Base-by-base conservation (phyloP, 495 filamentous ascomycete genomes). In the Sabuloglossum arenarium region DNA sequence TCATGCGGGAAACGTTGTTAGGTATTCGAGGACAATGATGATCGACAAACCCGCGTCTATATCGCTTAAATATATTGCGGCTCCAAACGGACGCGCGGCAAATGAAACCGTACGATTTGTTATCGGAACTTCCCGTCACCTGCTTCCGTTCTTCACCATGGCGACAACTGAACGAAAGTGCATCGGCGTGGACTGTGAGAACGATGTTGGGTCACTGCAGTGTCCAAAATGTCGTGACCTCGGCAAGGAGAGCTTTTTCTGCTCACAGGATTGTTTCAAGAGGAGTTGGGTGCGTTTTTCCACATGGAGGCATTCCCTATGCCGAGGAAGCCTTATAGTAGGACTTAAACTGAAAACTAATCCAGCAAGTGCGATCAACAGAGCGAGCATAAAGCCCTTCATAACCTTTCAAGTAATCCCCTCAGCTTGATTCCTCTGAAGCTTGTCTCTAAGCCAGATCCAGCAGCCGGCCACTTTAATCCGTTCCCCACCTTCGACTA, bases 211-310 rank as follows among this genome's bases (percentile, higher is more conserved):
- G 32, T 71, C 79, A 25, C 70, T 97, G 12, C 88, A 97, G 66
- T 98, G 91, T 71, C 91, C 91, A 27, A 96, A 84, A 49, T 98
- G 91, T 62, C 73, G 95, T 58, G 95, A 89, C 68, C 68, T 85
- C 53, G 88, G 85, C 51, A 89, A 84, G 63, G 86, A 90, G 65
- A 91, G 86, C 70, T 94, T 79, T 68, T 98, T 97, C 74, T 98
- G 91, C 73, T 88, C 88, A 11, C 93, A 98, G 66, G 93, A 97
- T 63, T 98, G 91, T 75, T 98, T 98, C 72, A 97, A 95, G 74
- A 79, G 79, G 65, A 97, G 86, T 71, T 98, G 91, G 91, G 91
- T 97, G 78, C 65, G 82, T n/a, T n/a, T n/a, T n/a, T n/a, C n/a
- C 32, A n/a, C 57, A 3, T 59, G 9, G 42, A 53, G 31, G 23